Base-by-base conservation (phyloP, 2,329 filamentous ascomycete genomes). In the Polychaeton citri region DNA sequence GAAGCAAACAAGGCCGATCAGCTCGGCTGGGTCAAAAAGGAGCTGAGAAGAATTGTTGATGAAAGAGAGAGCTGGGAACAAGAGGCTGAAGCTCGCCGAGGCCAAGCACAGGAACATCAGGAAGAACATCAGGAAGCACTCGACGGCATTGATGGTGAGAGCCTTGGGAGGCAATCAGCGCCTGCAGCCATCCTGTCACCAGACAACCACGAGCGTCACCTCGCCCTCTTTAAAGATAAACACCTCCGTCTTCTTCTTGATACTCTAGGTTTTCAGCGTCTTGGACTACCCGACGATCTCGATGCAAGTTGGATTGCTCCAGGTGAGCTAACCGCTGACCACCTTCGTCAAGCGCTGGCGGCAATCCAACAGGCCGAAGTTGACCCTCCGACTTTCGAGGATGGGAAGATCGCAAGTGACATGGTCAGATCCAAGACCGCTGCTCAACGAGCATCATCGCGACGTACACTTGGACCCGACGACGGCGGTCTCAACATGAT, bases 211-310 rank as follows among this genome's bases (percentile, higher is more conserved):
- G 68, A 72, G 33, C 74, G 77, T 28, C 76, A 77, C 34, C 71
- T 69, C 16, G 80, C 84, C 18, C 77, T 94, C 60, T 92, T 92
- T 65, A 92, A 85, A 53, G 92, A 96, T 57, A 78, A 82, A 7
- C 79, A 88, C 50, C 69, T 96, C 2, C 80, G 87, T 21, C 74
- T 96, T 2, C 71, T 98, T 3, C 80, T 96, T 72, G 79, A 69
- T 1, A 68, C 90, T 0, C 67, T 80, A 13, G 82, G 81, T 1
- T 73, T 92, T 42, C 69, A 80, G 49, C 69, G 78, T 34, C 53
- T 74, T 6, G 74, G 72, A 20, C 57, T 63, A 24, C 78, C 85
- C 30, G 83, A 93, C 51, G 78, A 82, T 3, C 69, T 72, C 1
- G 81, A 88, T 39, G 79, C 81, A 2, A 65, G 69, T 1, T 96